phyloP scores from a whole-genome alignment of 192 early-diverging fungal genomes.

The Paraglomus occultum region DNA sequence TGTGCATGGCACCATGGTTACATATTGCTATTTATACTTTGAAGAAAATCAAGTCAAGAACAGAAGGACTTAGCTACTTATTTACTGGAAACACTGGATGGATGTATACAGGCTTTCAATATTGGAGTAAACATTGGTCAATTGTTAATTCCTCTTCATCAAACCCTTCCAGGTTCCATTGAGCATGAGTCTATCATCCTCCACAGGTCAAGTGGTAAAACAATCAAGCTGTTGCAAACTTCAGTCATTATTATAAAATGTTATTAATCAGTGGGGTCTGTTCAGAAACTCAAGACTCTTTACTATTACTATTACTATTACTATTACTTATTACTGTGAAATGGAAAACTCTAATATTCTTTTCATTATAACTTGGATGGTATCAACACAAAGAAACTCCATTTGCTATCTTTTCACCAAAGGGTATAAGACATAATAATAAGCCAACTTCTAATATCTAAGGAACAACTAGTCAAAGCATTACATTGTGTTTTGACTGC shows the following conservation, averaged over 20 bases:
- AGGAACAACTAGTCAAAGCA: constrained; percentile 16
- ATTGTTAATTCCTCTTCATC: constrained; percentile 14
- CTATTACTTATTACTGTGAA: constrained; percentile 4
- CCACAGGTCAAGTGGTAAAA: neutral
- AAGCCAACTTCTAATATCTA: constrained; percentile 14
- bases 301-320: too few relatives aligned
- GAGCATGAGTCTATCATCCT: neutral
- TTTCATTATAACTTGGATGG: constrained; percentile 11
- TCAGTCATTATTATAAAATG: constrained; percentile 2
- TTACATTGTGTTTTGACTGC: constrained; percentile 20
- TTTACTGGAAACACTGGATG: neutral
- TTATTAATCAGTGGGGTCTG: neutral
- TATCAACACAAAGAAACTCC: neutral
- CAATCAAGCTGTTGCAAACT: constrained; percentile 9
- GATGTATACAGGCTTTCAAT: constrained; percentile 22
- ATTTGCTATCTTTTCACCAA: constrained; percentile 11
- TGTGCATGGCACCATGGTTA: constrained; percentile 2
- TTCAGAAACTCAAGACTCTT: neutral
- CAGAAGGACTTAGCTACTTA: constrained; percentile 11
- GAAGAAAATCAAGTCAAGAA: neutral
- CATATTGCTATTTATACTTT: constrained; percentile 19
- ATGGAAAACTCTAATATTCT: constrained; percentile 13
- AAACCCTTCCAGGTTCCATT: constrained; percentile 5
- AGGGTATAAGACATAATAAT: constrained; percentile 7
- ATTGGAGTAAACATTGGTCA: constrained; percentile 22